Evolutionary conservation across 2,329 filamentous ascomycete genomes (phyloP).

Genomic region (Amesomyces nigricolor): DNA sequence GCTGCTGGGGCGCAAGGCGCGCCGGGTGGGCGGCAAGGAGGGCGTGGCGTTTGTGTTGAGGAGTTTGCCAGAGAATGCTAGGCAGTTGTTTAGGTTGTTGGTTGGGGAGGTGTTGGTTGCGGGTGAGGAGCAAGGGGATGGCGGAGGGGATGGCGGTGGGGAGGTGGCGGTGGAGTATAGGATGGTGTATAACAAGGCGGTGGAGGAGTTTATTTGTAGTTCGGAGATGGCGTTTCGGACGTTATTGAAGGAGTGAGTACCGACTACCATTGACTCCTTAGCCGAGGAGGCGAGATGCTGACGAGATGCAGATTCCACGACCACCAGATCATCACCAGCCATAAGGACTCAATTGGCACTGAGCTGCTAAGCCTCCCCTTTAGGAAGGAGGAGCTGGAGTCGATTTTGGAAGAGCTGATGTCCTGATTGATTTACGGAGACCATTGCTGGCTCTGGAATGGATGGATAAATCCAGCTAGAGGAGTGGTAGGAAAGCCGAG

Average conservation of each 20-base stretch:
- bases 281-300: conserved; percentile 15
- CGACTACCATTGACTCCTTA: background rate
- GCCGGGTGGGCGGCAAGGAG: conserved; percentile 79
- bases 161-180: conserved; percentile 79
- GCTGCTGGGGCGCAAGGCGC: conserved; percentile 72
- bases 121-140: conserved; percentile 54
- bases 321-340: conserved; percentile 91
- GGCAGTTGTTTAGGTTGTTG: conserved; percentile 77
- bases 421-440: conserved; percentile 27
- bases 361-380: conserved; percentile 84
- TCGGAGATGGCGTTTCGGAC: conserved; percentile 95
- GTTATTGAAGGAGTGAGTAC: conserved; percentile 75
- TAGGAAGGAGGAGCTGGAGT: conserved; percentile 80
- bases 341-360: conserved; percentile 77
- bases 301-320: conserved; percentile 69
- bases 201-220: conserved; percentile 94
- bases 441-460: background rate
- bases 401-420: conserved; percentile 71
- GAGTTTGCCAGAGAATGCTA: conserved; percentile 86
- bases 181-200: conserved; percentile 87
- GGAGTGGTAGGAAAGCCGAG: too few relatives aligned
- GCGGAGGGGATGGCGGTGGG: conserved; percentile 40
- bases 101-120: conserved; percentile 76
- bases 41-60: conserved; percentile 88
- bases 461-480: too few relatives aligned